A percentile compares a stretch with the other conserved stretches of the same genome.
phyloP scores from a whole-genome alignment of 257 asterid genomes.

The Fraxinus quadrangulata region DNA sequence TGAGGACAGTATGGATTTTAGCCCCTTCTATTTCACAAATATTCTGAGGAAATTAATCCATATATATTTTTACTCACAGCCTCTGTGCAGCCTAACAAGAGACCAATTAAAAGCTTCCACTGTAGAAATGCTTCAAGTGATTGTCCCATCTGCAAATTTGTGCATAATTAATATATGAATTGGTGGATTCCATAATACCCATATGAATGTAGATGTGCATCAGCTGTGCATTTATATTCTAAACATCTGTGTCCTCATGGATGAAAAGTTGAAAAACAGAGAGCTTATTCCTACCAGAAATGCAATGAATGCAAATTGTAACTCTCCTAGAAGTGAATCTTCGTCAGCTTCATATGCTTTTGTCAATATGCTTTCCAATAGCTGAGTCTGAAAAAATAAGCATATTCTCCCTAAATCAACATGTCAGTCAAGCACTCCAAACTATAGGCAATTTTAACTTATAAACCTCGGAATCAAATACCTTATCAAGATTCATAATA shows the following conservation, averaged over 20 bases:
- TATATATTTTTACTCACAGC: constrained; percentile 64
- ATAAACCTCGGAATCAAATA: constrained; percentile 26
- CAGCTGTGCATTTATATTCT: not conserved
- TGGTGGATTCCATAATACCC: constrained; percentile 7
- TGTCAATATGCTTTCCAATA: constrained; percentile 67
- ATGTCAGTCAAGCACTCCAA: not conserved
- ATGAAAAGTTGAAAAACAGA: constrained; percentile 12
- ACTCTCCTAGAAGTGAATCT: constrained; percentile 79
- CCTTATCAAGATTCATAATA: constrained; percentile 94
- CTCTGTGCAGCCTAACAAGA: constrained; percentile 78
- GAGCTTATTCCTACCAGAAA: constrained; percentile 62
- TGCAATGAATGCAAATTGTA: constrained; percentile 88
- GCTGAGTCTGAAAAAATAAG: constrained; percentile 56
- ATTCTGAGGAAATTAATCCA: constrained; percentile 8
- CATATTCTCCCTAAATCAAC: constrained; percentile 23
- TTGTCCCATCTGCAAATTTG: constrained; percentile 87
- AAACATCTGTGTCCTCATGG: not conserved
- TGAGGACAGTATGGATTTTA: not conserved
- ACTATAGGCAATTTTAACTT: not conserved
- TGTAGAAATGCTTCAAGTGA: constrained; percentile 93
- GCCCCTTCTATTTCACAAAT: not conserved
- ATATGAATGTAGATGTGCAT: constrained; percentile 1
- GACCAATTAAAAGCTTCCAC: constrained; percentile 80
- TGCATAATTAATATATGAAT: constrained; percentile 21
- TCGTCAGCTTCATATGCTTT: constrained; percentile 73